A percentile compares a stretch with the other conserved stretches of the same genome.
Evolutionary conservation across 202 grass and related monocot genomes (phyloP).

Genomic region (Setaria italica): DNA sequence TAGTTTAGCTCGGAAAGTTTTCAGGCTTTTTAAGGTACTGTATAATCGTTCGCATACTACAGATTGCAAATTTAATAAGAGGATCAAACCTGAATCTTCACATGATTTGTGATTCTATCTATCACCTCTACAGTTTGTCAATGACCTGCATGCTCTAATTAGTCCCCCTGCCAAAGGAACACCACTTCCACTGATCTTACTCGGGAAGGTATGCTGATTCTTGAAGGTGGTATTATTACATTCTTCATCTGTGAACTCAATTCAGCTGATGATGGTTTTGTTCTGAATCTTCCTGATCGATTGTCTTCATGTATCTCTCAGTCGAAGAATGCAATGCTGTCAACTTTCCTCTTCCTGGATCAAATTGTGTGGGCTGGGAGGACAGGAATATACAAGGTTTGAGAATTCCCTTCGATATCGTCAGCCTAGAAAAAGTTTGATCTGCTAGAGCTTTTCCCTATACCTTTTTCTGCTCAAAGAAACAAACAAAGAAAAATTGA

Average conservation of each 20-base stretch:
- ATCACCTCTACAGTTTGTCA: constrained; percentile 74
- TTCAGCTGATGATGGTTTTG: constrained; percentile 16
- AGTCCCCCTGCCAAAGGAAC: constrained; percentile 86
- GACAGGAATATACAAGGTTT: constrained; percentile 94
- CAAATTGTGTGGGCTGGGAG: constrained; percentile 98
- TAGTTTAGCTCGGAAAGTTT: constrained; percentile 91
- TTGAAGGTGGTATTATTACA: constrained; percentile 15
- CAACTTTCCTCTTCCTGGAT: constrained; percentile 94
- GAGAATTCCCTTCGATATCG: constrained; percentile 29
- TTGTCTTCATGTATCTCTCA: constrained; percentile 38
- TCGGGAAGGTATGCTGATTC: constrained; percentile 74
- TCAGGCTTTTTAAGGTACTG: constrained; percentile 85
- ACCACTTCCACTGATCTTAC: constrained; percentile 84
- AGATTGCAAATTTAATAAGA: background rate
- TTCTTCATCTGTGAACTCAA: background rate
- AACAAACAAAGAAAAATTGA: background rate
- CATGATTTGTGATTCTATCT: background rate
- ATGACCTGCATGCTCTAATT: constrained; percentile 87
- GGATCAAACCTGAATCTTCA: background rate
- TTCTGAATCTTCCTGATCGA: constrained; percentile 2
- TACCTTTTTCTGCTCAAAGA: background rate
- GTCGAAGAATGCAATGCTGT: constrained; percentile 93
- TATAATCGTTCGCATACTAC: background rate
- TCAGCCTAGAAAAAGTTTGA: background rate
- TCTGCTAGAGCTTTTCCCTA: background rate